phyloP scores from a whole-genome alignment of 345 rosid genomes.

The Angophora floribunda region DNA sequence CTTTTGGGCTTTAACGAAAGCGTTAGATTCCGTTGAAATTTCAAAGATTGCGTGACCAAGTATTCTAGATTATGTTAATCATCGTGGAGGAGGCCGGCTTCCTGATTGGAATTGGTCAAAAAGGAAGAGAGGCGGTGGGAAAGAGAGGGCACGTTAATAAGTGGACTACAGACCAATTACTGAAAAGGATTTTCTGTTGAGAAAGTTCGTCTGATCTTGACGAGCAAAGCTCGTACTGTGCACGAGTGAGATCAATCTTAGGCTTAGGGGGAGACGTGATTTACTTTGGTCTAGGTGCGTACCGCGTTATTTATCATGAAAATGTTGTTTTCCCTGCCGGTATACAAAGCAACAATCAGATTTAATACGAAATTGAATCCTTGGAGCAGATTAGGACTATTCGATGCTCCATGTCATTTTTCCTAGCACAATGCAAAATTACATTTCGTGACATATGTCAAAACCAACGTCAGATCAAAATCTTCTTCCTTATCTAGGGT shows the following conservation, averaged over 20 bases:
- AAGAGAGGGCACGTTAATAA: background rate
- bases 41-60: background rate
- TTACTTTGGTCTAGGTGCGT: background rate
- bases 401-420: background rate
- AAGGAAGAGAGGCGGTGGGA: background rate
- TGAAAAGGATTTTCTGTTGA: background rate
- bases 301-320: background rate
- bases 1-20: background rate
- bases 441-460: background rate
- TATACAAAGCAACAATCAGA: background rate
- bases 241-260: background rate
- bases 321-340: background rate
- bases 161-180: background rate
- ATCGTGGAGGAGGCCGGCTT: background rate
- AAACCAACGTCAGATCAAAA: background rate
- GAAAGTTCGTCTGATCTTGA: background rate
- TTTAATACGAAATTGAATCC: background rate
- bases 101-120: background rate
- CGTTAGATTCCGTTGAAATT: background rate
- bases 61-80: background rate
- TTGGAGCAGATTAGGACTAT: background rate
- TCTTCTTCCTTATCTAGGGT: background rate
- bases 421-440: background rate
- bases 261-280: background rate
- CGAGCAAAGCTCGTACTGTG: background rate